Percentiles rank a stretch among this genome's conserved stretches.
phyloP scores from a whole-genome alignment of 1,284 basidiomycete genomes.

The Marasmius sp. region DNA sequence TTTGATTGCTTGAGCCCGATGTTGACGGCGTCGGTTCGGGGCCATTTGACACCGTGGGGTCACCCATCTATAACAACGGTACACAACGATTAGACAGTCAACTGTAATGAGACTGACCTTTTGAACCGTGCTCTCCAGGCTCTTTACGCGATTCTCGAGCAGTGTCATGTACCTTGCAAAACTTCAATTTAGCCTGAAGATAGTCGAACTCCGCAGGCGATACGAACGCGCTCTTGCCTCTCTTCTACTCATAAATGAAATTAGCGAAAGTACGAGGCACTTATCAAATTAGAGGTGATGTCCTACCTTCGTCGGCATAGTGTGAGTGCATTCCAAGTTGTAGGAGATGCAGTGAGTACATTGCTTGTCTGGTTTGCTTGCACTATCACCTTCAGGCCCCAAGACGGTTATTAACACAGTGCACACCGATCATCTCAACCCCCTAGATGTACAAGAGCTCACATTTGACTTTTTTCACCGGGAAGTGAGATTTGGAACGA shows the following conservation, averaged over 20 bases:
- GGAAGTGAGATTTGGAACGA: neutral
- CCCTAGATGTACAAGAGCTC: neutral
- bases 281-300: too few relatives aligned
- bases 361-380: neutral
- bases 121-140: neutral
- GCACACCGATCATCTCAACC: neutral
- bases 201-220: neutral
- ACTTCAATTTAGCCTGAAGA: neutral
- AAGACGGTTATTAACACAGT: too few relatives aligned
- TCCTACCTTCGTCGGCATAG: neutral
- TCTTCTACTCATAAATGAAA: neutral
- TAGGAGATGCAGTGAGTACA: neutral
- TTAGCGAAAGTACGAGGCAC: neutral
- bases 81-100: neutral
- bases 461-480: neutral
- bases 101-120: neutral
- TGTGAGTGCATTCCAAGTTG: neutral
- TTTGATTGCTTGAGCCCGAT: neutral
- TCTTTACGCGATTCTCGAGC: neutral
- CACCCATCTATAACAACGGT: neutral
- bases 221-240: neutral
- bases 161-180: neutral
- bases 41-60: neutral
- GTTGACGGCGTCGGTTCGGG: neutral
- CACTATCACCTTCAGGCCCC: neutral